phyloP scores from a whole-genome alignment of 306 rosid genomes.

The Castanospermum australe region DNA sequence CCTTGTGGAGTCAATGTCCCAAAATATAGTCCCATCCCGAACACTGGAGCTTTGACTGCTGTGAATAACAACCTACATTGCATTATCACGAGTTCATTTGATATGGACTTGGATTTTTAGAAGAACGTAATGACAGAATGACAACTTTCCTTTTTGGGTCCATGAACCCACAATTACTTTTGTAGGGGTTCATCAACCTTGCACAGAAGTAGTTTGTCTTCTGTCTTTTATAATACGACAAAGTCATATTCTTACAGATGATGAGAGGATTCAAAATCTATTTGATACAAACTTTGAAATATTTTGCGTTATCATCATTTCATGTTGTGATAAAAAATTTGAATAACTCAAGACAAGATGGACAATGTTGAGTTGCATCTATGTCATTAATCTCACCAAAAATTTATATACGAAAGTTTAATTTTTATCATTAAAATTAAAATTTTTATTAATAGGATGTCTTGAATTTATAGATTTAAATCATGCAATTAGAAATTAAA shows the following conservation, averaged over 20 bases:
- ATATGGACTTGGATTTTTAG: not conserved
- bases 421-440: not conserved
- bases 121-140: not conserved
- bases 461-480: not conserved
- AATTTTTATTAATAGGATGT: not conserved
- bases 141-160: no score
- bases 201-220: not conserved
- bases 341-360: not conserved
- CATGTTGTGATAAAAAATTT: no score
- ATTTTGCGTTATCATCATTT: no score
- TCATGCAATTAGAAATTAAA: not conserved
- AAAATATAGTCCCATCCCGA: not conserved
- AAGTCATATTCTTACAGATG: no score
- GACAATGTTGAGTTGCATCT: not conserved
- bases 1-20: not conserved
- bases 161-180: not conserved
- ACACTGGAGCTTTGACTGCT: not conserved
- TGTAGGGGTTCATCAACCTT: not conserved
- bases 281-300: not conserved
- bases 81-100: not conserved
- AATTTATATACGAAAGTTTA: not conserved
- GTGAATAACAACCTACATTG: not conserved
- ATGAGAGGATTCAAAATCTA: not conserved
- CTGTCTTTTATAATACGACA: no score
- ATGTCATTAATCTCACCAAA: not conserved